These are phyloP conservation scores for Alternaria hordeiaustralica DNA, from an alignment of 2,329 filamentous ascomycete genomes.

Conservation along the genomic window DNA sequence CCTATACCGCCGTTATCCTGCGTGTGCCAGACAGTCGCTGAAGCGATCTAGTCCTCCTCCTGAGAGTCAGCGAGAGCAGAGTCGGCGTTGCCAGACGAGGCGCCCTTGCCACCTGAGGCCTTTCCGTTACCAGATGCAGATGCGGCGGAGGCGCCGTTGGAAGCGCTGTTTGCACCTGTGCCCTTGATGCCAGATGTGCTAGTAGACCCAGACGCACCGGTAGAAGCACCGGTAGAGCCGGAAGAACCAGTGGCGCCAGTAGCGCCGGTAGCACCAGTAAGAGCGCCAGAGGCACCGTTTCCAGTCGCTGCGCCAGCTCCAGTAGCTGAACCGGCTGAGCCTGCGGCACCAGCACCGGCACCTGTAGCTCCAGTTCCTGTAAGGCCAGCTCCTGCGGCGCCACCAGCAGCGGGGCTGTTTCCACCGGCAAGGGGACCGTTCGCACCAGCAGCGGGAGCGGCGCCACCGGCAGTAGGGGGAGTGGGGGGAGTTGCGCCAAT, in stretches of 20 bases:
- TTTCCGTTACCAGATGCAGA: constrained; percentile 1
- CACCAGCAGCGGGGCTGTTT: background rate
- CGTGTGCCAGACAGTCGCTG: background rate
- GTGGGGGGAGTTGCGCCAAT: background rate
- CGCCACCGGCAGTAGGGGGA: background rate
- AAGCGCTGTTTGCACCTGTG: background rate
- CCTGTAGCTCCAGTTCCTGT: background rate
- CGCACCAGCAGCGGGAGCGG: background rate
- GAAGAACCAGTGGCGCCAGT: background rate
- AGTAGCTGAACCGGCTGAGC: background rate
- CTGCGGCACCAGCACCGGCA: constrained; percentile 1
- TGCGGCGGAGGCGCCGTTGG: background rate
- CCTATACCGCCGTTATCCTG: background rate
- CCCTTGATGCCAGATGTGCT: background rate
- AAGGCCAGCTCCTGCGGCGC: background rate
- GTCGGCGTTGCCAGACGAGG: constrained; percentile 11
- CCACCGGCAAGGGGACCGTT: background rate
- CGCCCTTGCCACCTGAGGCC: background rate
- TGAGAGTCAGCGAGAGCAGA: constrained; percentile 21
- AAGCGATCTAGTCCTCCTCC: constrained; percentile 18
- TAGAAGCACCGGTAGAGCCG: background rate
- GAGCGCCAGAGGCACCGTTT: background rate
- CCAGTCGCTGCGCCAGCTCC: background rate
- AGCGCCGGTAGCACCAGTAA: background rate
- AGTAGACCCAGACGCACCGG: background rate